Base-by-base conservation (phyloP, 768 basidiomycete genomes). In the Kwoniella mangroviensis region DNA sequence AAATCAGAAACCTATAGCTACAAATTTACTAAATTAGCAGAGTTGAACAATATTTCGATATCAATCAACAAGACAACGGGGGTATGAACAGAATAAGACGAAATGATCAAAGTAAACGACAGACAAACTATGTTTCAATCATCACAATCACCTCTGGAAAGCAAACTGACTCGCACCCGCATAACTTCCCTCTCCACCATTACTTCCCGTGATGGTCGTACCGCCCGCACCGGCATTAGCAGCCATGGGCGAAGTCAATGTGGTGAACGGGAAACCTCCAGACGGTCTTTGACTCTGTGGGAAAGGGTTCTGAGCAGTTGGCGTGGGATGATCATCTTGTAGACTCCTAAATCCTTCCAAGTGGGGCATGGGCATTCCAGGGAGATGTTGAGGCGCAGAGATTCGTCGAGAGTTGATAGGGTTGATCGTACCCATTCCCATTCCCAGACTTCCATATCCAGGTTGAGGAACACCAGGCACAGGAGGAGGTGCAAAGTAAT, bases 271-370 rank as follows among this genome's bases (percentile, higher is more conserved):
- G 21, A 64, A 66, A 11, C 55, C 69, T 17, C 22, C 64, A 51
- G 42, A 15, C 55, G 13, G 22, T 55, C 24, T 17, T 28, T 62
- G 61, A 24, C 26, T 42, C 22, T 64, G 66, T 13, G 75, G 73
- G 65, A 70, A 75, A 17, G 75, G 79, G 51, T 77, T 77, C 57
- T 76, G 73, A 11, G 67, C 71, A 12, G 79, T 77, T 10, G 79
- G 76, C 4, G 79, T 80, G n/a, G 62, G 63, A 52, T 74, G 71
- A 70, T 77, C 75, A 10, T 67, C 74, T 10, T 75, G 73, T 15
- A 34, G 26, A 10, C 40, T 66, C 53, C 75, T 72, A 63, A 76
- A 77, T 5, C 68, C 68, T 28, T 67, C 60, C 15, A 70, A 5
- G 10, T 53, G 56, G 53, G 21, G 13, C 41, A 19, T 17, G 34